Evolutionary conservation across 768 basidiomycete genomes (phyloP).

Genomic region (Holtermanniella nyarrowii): DNA sequence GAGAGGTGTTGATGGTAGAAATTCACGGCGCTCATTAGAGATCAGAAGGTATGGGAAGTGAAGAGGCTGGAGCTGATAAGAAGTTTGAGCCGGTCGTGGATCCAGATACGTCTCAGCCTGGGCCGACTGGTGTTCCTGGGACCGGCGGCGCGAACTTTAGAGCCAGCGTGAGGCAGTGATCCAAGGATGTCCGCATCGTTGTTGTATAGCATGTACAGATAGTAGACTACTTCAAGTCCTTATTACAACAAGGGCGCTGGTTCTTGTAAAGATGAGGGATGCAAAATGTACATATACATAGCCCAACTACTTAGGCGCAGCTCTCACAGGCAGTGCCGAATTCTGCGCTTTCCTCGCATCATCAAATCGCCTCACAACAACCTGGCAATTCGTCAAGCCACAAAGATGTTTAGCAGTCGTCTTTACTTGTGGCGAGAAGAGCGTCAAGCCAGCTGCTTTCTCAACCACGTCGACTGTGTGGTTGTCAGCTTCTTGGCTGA

Average conservation of each 20-base stretch:
- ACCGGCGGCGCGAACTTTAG: slow-evolving; percentile 34
- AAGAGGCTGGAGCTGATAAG: background rate
- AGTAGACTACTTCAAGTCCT: no score
- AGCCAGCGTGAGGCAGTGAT: slow-evolving; percentile 4
- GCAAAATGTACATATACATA: no score
- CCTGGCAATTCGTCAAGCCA: slow-evolving; percentile 74
- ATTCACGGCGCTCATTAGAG: slow-evolving; percentile 35
- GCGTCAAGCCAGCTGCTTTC: slow-evolving; percentile 51
- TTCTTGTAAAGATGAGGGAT: no score
- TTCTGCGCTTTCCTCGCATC: slow-evolving; percentile 79
- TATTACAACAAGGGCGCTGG: no score
- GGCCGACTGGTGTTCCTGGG: slow-evolving; percentile 32
- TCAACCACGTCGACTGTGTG: slow-evolving; percentile 82
- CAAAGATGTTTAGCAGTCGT: slow-evolving; percentile 58
- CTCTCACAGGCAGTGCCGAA: no score
- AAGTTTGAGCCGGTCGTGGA: background rate
- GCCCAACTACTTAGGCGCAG: no score
- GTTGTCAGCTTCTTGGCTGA: no score
- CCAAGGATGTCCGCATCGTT: no score
- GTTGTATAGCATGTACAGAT: no score
- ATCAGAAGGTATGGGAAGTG: slow-evolving; percentile 24
- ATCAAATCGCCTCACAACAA: slow-evolving; percentile 80
- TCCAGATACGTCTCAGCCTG: background rate
- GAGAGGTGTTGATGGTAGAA: slow-evolving; percentile 6
- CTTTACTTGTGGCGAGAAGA: slow-evolving; percentile 30